These are phyloP conservation scores for Colletotrichum cuscutae DNA, from an alignment of 2,329 filamentous ascomycete genomes.

Conservation along the genomic window DNA sequence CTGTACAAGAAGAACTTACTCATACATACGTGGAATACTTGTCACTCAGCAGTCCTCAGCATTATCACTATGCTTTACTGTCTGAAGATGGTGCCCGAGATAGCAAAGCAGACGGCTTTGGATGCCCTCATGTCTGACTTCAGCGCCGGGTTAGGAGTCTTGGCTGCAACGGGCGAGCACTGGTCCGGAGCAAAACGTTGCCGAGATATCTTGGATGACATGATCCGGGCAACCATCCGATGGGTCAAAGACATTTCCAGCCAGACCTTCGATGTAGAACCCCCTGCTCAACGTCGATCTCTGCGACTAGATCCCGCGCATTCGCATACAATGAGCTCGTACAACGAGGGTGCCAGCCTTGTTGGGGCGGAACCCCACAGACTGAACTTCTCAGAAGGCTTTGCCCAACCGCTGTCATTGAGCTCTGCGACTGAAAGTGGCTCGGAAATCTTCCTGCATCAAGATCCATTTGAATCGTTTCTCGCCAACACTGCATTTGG, in stretches of 20 bases:
- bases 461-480: constrained; percentile 40
- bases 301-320: constrained; percentile 1
- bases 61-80: constrained; percentile 63
- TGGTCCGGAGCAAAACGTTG: constrained; percentile 61
- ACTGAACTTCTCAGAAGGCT: background rate
- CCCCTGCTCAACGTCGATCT: constrained; percentile 3
- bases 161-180: constrained; percentile 62
- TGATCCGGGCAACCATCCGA: constrained; percentile 44
- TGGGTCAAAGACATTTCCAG: constrained; percentile 39
- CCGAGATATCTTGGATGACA: constrained; percentile 55
- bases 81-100: constrained; percentile 55
- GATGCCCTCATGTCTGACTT: constrained; percentile 50
- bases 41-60: constrained; percentile 59
- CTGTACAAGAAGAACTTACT: constrained; percentile 57
- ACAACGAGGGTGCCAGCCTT: background rate
- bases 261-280: background rate
- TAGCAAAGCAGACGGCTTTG: constrained; percentile 46
- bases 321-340: background rate
- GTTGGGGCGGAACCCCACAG: background rate
- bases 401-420: background rate
- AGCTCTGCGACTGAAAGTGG: background rate
- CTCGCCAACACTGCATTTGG: constrained; percentile 41
- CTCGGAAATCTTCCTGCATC: background rate
- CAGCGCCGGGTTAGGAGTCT: constrained; percentile 54
- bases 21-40: constrained; percentile 58